Evolutionary conservation across 2,329 filamentous ascomycete genomes (phyloP).

Genomic region (Aspergillus luchuensis): DNA sequence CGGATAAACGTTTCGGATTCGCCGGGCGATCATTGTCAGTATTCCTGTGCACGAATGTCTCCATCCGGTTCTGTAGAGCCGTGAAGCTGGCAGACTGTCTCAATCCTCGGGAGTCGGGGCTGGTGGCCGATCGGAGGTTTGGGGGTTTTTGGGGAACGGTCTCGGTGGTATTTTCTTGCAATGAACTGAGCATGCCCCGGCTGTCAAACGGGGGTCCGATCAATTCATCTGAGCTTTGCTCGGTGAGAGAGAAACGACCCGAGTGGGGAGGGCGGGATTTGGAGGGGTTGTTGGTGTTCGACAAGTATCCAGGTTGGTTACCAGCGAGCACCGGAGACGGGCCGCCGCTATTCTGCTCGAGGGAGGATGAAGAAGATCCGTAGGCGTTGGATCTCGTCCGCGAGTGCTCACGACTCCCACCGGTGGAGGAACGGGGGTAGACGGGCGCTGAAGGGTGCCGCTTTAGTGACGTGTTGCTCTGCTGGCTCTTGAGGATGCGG

Average conservation of each 20-base stretch:
- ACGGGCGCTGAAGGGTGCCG: constrained; percentile 51
- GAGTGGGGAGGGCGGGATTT: constrained; percentile 39
- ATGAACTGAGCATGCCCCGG: constrained; percentile 47
- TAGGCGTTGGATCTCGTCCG: constrained; percentile 50
- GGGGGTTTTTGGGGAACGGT: constrained; percentile 45
- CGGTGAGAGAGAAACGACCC: constrained; percentile 39
- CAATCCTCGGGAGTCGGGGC: constrained; percentile 60
- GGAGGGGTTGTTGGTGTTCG: constrained; percentile 26
- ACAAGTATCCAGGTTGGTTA: constrained; percentile 34
- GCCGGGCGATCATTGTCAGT: constrained; percentile 52
- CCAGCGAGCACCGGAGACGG: constrained; percentile 42
- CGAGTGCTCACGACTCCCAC: constrained; percentile 44
- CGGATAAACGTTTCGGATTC: constrained; percentile 73
- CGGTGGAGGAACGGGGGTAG: constrained; percentile 46
- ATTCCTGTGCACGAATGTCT: constrained; percentile 47
- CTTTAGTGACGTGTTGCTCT: constrained; percentile 47
- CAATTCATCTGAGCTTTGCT: constrained; percentile 49
- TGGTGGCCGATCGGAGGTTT: constrained; percentile 53
- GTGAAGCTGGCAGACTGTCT: constrained; percentile 69
- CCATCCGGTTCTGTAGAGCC: constrained; percentile 54
- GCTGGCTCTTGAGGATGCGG: constrained; percentile 46
- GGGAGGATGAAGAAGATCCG: constrained; percentile 51
- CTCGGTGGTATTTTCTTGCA: constrained; percentile 44
- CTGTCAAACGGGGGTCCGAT: constrained; percentile 47
- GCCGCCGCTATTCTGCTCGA: constrained; percentile 46